phyloP scores from a whole-genome alignment of 148 eudicot species.

The Persicaria maculosa region DNA sequence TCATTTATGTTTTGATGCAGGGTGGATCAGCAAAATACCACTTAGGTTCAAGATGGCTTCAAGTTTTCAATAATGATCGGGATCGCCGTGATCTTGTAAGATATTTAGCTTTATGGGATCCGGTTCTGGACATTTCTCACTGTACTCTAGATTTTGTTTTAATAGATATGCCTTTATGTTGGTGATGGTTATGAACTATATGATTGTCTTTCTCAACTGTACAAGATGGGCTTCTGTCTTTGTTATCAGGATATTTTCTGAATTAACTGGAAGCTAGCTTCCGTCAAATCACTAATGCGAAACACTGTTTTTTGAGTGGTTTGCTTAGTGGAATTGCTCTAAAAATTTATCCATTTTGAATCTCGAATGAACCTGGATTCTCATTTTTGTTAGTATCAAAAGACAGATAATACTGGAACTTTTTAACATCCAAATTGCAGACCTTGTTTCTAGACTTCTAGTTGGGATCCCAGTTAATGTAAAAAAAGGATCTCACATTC shows the following conservation, averaged over 20 bases:
- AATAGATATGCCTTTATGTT: neutral
- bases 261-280: neutral
- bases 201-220: neutral
- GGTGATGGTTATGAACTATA: neutral
- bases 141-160: neutral
- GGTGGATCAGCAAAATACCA: slow-evolving; percentile 98
- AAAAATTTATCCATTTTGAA: neutral
- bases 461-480: too few species aligned
- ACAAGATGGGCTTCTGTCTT: neutral
- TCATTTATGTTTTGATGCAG: slow-evolving; percentile 25
- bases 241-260: neutral
- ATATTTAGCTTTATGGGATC: slow-evolving; percentile 5
- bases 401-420: neutral
- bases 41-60: slow-evolving; percentile 86
- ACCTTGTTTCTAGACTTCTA: too few species aligned
- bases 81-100: slow-evolving; percentile 99
- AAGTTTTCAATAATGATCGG: slow-evolving; percentile 78
- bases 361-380: neutral
- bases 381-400: neutral
- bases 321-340: neutral
- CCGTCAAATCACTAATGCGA: neutral
- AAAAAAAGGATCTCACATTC: too few species aligned
- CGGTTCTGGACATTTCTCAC: neutral
- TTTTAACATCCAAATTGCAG: neutral
- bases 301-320: neutral